phyloP scores from a whole-genome alignment of 176 grass and related monocot species.

The Dendrocalamus sinicus region DNA sequence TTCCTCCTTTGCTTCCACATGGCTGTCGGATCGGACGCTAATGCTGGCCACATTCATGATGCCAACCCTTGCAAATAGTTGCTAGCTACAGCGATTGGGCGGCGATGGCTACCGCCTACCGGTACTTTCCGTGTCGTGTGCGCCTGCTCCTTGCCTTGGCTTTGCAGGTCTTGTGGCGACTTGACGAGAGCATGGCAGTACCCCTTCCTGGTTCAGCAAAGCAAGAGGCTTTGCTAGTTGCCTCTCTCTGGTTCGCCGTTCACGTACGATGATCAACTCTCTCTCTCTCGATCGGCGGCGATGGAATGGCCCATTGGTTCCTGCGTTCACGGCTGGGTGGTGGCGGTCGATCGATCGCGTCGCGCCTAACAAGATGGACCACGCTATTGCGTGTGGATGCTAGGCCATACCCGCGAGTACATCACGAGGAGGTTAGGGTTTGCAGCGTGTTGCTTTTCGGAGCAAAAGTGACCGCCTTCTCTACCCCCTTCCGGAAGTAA shows the following conservation, averaged over 20 bases:
- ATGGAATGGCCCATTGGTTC: background rate
- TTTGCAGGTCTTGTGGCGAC: background rate
- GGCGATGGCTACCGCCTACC: background rate
- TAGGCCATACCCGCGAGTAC: background rate
- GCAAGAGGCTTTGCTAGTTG: background rate
- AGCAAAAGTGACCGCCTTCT: constrained; percentile 13
- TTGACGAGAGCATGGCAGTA: background rate
- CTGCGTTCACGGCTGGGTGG: background rate
- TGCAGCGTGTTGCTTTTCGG: constrained; percentile 34
- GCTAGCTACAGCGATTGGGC: constrained; percentile 3
- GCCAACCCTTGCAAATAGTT: background rate
- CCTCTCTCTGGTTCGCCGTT: background rate
- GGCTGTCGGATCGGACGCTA: constrained; percentile 24
- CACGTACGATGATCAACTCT: background rate
- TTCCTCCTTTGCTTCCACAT: constrained; percentile 7
- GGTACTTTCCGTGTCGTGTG: background rate
- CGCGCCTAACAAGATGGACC: constrained; percentile 31
- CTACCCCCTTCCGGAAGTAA: background rate
- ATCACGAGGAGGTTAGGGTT: constrained; percentile 36
- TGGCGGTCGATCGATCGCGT: background rate
- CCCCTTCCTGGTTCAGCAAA: background rate
- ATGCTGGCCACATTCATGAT: background rate
- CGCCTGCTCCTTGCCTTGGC: background rate
- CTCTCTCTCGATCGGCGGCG: background rate
- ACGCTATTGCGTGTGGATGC: constrained; percentile 14